phyloP scores from a whole-genome alignment of 768 basidiomycete species.

The Coprinopsis sp. region DNA sequence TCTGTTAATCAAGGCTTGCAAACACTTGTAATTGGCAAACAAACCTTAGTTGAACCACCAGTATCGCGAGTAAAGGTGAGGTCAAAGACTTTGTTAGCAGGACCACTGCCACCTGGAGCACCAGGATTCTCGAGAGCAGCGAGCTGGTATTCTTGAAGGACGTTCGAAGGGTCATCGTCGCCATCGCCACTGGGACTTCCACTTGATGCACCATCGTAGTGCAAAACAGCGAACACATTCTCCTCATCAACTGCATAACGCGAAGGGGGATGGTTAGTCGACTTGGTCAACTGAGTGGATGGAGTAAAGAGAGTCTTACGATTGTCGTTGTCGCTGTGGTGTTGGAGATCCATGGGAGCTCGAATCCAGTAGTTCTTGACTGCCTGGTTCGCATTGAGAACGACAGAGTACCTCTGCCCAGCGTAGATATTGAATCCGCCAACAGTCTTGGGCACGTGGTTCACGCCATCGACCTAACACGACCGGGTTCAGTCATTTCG shows the following conservation, averaged over 20 bases:
- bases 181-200: conserved; percentile 25
- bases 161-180: conserved; percentile 1
- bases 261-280: too few relatives aligned
- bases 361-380: conserved; percentile 36
- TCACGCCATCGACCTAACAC: conserved; percentile 33
- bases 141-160: conserved; percentile 11
- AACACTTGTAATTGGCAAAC: neutral
- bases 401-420: conserved; percentile 40
- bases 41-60: conserved; percentile 2
- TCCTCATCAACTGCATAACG: conserved; percentile 13
- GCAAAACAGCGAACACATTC: conserved; percentile 19
- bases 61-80: conserved; percentile 3
- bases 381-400: conserved; percentile 32
- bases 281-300: too few relatives aligned
- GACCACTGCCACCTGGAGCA: conserved; percentile 12
- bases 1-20: neutral
- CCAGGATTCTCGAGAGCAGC: conserved; percentile 13
- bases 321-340: conserved; percentile 12
- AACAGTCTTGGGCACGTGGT: conserved; percentile 22
- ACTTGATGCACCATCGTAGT: conserved; percentile 30
- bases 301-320: neutral
- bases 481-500: conserved; percentile 15
- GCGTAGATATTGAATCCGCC: conserved; percentile 32
- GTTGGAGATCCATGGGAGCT: conserved; percentile 16
- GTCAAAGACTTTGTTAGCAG: conserved; percentile 13